phyloP scores from a whole-genome alignment of 805 yeast species.

The Kluyveromyces dobzhanskii region DNA sequence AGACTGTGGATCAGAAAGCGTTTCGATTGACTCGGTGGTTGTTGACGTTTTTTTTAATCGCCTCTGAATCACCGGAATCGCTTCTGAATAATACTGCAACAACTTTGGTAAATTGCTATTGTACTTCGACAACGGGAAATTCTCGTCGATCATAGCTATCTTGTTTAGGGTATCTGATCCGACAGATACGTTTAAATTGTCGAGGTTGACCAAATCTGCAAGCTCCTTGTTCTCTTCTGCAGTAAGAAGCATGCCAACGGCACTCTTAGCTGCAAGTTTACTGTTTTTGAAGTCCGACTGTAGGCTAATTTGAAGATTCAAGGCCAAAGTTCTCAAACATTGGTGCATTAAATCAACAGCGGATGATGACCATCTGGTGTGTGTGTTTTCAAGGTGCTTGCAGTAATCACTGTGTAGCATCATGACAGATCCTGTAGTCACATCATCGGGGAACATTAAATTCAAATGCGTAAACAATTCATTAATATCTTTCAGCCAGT shows the following conservation, averaged over 20 bases:
- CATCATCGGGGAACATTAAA: neutral
- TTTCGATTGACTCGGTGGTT: neutral
- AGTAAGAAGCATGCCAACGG: neutral
- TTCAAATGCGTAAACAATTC: conserved; percentile 4
- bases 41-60: neutral
- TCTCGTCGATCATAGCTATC: conserved; percentile 34
- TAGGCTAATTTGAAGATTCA: conserved; percentile 1
- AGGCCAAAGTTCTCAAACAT: conserved; percentile 15
- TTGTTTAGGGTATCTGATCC: conserved; percentile 48
- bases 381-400: conserved; percentile 12
- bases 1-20: neutral
- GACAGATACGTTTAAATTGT: conserved; percentile 33
- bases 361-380: conserved; percentile 15
- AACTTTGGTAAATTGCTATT: neutral
- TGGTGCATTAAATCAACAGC: conserved; percentile 22
- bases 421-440: conserved; percentile 7
- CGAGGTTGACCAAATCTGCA: conserved; percentile 12
- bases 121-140: conserved; percentile 14
- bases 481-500: conserved; percentile 15
- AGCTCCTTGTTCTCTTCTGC: conserved; percentile 2
- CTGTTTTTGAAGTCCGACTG: conserved; percentile 1
- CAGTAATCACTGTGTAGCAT: conserved; percentile 14
- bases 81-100: neutral
- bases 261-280: neutral
- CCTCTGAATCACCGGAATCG: neutral